Conservation (phyloP, 148 eudicot species). For the Selenicereus undatus region DNA sequence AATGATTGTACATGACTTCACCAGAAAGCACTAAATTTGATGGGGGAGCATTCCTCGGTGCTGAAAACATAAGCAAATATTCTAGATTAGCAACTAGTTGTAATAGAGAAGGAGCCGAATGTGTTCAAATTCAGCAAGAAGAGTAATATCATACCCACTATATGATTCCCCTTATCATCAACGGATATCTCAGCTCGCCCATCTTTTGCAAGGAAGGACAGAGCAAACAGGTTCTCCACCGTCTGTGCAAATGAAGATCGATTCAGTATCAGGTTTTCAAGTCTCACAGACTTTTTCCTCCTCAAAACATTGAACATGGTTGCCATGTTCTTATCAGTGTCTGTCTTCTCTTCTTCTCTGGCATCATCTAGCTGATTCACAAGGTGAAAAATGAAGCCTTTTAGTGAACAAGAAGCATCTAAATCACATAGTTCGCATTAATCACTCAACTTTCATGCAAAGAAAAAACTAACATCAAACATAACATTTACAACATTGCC, state of each 20-base stretch:
- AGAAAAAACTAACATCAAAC: not conserved
- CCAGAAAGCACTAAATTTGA: slow-evolving; percentile 26
- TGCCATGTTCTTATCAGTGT: slow-evolving; percentile 47
- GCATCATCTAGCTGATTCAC: slow-evolving; percentile 15
- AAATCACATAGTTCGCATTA: not conserved
- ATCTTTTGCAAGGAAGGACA: slow-evolving; percentile 59
- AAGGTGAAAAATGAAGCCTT: not conserved
- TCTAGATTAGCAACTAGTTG: not conserved
- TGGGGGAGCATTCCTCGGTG: slow-evolving; percentile 50
- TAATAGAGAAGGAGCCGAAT: not conserved
- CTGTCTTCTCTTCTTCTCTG: slow-evolving; percentile 24
- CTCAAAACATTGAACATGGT: slow-evolving; percentile 46
- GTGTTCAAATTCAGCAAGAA: not conserved
- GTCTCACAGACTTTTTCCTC: slow-evolving; percentile 29
- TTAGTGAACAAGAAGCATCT: not conserved
- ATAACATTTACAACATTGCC: too few species aligned
- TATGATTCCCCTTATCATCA: slow-evolving; percentile 38
- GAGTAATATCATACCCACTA: slow-evolving; percentile 39
- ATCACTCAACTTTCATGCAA: not conserved
- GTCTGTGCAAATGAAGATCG: slow-evolving; percentile 54
- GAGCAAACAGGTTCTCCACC: slow-evolving; percentile 60
- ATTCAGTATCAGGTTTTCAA: slow-evolving; percentile 48
- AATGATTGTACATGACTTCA: slow-evolving; percentile 38
- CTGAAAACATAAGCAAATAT: slow-evolving; percentile 26
- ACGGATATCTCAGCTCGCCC: slow-evolving; percentile 39